A percentile compares a stretch with the other conserved stretches of the same genome.
These are phyloP conservation scores for Colletotrichum lentis DNA, from an alignment of 2,329 filamentous ascomycete genomes.

Conservation along the genomic window DNA sequence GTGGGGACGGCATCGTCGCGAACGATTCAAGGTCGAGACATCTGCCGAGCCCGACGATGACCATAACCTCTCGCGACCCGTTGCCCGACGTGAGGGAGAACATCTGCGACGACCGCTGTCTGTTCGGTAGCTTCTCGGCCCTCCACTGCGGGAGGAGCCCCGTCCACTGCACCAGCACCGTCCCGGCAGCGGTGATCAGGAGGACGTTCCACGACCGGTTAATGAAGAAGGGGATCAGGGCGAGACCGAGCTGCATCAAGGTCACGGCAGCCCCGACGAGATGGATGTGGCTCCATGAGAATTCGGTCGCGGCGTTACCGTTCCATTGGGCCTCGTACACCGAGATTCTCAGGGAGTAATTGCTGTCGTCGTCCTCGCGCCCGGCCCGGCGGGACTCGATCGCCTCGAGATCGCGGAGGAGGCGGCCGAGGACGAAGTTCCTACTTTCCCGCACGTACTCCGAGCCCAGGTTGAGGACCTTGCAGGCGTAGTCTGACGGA, in stretches of 20 bases:
- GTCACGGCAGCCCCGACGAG: neutral
- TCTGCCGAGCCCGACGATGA: neutral
- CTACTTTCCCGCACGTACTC: slow-evolving; percentile 36
- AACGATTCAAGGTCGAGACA: slow-evolving; percentile 9
- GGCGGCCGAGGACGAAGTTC: slow-evolving; percentile 34
- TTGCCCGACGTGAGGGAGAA: slow-evolving; percentile 9
- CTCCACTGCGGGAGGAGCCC: slow-evolving; percentile 2
- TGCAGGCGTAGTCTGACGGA: slow-evolving; percentile 36
- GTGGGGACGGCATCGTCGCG: neutral
- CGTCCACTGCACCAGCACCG: neutral
- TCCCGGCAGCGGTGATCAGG: slow-evolving; percentile 1
- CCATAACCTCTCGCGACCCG: slow-evolving; percentile 10
- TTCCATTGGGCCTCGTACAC: neutral
- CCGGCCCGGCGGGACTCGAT: neutral
- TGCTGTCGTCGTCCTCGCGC: neutral
- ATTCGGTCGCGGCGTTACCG: neutral
- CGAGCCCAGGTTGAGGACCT: slow-evolving; percentile 40
- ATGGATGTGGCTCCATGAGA: neutral
- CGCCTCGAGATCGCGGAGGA: slow-evolving; percentile 28
- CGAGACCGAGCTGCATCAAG: neutral
- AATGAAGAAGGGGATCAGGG: neutral
- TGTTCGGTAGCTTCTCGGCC: slow-evolving; percentile 6
- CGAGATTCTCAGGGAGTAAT: slow-evolving; percentile 7
- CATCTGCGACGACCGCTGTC: neutral
- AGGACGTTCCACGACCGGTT: neutral